phyloP scores from a whole-genome alignment of 179 eudicot species.

The Patellifolia procumbens region DNA sequence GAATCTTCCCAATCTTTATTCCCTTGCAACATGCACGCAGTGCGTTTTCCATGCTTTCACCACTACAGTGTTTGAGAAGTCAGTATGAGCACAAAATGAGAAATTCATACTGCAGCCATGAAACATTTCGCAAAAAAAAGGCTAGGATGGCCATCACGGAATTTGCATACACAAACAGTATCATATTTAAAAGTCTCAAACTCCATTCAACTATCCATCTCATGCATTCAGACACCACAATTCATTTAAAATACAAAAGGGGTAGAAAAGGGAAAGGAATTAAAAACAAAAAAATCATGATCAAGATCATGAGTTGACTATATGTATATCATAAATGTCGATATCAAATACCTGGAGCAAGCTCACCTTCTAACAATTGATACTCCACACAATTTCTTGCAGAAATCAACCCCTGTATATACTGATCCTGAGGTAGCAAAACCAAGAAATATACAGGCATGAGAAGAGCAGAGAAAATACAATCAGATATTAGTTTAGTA shows the following conservation, averaged over 20 bases:
- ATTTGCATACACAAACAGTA: neutral
- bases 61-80: slow-evolving; percentile 44
- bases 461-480: neutral
- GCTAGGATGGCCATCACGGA: neutral
- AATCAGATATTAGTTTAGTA: no score
- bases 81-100: neutral
- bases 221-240: neutral
- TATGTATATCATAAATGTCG: neutral
- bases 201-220: neutral
- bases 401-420: slow-evolving; percentile 94
- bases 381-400: slow-evolving; percentile 95
- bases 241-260: neutral
- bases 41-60: slow-evolving; percentile 99
- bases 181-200: neutral
- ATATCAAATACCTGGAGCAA: slow-evolving; percentile 21
- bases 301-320: neutral
- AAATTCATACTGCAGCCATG: neutral
- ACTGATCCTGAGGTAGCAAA: slow-evolving; percentile 66
- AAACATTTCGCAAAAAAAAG: neutral
- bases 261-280: neutral
- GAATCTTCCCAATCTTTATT: slow-evolving; percentile 94
- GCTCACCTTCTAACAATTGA: slow-evolving; percentile 94
- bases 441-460: slow-evolving; percentile 16
- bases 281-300: neutral
- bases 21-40: slow-evolving; percentile 99